Conservation (phyloP, 106 monocot genomes). For the Vanilla planifolia region DNA sequence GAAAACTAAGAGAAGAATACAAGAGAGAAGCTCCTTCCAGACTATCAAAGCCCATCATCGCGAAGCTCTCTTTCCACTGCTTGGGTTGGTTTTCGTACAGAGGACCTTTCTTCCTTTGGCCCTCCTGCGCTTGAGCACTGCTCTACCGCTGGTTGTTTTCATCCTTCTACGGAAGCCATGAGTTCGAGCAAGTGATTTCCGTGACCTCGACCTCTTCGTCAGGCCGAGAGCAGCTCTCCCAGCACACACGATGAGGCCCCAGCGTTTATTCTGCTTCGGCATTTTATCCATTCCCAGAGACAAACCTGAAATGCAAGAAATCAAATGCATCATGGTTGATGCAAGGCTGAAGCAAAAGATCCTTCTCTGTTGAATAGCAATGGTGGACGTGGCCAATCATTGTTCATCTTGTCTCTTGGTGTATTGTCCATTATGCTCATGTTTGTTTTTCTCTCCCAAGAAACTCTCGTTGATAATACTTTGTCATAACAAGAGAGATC, state of each 20-base stretch:
- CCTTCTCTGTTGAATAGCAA: too few relatives aligned
- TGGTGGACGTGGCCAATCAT: too few relatives aligned
- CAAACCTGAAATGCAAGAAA: conserved; percentile 31
- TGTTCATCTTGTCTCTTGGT: too few relatives aligned
- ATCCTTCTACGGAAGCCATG: conserved; percentile 85
- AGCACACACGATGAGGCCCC: conserved; percentile 54
- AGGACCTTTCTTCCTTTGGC: conserved; percentile 87
- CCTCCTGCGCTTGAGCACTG: conserved; percentile 53
- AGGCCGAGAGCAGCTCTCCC: conserved; percentile 57
- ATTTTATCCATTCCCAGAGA: conserved; percentile 43
- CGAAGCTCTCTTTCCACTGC: conserved; percentile 41
- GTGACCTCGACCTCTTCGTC: conserved; percentile 82
- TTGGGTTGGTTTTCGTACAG: conserved; percentile 78
- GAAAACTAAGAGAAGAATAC: too few relatives aligned
- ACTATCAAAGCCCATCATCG: too few relatives aligned
- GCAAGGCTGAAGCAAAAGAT: not conserved
- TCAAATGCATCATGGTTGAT: not conserved
- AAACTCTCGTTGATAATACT: too few relatives aligned
- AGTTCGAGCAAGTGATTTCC: conserved; percentile 86
- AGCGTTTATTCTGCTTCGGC: conserved; percentile 17
- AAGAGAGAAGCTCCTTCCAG: too few relatives aligned
- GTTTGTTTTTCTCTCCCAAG: too few relatives aligned
- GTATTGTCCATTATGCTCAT: too few relatives aligned
- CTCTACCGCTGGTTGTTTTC: conserved; percentile 65
- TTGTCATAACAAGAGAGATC: too few relatives aligned